phyloP scores from a whole-genome alignment of 2,329 filamentous ascomycete genomes.

The Pyricularia sp. region DNA sequence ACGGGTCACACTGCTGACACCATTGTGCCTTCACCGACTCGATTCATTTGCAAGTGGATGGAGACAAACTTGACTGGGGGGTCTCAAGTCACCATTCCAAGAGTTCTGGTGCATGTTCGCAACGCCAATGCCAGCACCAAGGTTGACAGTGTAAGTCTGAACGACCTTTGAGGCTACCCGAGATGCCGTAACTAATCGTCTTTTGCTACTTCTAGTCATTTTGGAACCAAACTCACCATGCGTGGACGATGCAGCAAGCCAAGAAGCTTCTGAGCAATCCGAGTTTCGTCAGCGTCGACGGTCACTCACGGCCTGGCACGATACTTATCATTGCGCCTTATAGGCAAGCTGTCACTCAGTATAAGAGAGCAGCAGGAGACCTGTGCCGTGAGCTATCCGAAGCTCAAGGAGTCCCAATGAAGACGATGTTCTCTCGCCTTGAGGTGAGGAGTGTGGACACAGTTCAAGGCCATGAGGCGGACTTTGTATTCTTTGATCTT shows the following conservation, averaged over 20 bases:
- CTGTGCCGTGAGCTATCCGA: conserved; percentile 5
- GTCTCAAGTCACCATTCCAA: conserved; percentile 20
- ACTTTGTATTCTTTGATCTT: conserved; percentile 37
- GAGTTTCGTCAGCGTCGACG: conserved; percentile 20
- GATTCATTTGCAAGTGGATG: conserved; percentile 12
- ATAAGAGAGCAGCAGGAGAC: conserved; percentile 17
- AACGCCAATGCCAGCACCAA: neutral
- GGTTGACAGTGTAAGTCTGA: conserved; percentile 2
- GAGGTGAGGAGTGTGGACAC: conserved; percentile 34
- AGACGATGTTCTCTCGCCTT: conserved; percentile 16
- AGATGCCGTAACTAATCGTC: neutral
- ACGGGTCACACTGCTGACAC: conserved; percentile 15
- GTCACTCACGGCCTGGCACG: conserved; percentile 16
- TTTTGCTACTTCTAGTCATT: conserved; percentile 19
- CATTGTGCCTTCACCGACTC: conserved; percentile 9
- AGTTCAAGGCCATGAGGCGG: conserved; percentile 36
- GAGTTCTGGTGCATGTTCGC: conserved; percentile 21
- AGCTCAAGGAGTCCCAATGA: neutral
- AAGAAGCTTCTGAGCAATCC: conserved; percentile 20
- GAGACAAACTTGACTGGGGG: conserved; percentile 7
- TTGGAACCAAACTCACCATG: conserved; percentile 28
- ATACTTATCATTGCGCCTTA: conserved; percentile 37
- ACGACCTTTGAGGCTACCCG: neutral
- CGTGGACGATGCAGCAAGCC: conserved; percentile 25
- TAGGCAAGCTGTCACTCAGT: conserved; percentile 25